A percentile compares a stretch with the other conserved stretches of the same genome.
Evolutionary conservation across 768 basidiomycete species (phyloP).

Genomic region (Cystoderma amianthinum): DNA sequence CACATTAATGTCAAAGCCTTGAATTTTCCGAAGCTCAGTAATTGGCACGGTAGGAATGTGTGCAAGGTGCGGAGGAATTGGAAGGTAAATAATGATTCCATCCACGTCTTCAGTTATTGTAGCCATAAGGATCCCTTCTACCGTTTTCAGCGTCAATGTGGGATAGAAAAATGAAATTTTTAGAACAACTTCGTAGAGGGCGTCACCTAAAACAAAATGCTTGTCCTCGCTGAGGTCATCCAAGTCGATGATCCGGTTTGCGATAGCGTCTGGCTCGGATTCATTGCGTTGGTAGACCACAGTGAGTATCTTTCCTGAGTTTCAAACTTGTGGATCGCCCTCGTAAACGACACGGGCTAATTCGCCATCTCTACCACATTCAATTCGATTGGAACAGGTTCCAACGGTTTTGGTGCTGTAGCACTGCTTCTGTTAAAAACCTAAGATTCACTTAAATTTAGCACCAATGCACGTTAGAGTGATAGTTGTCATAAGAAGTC

Average conservation of each 20-base stretch:
- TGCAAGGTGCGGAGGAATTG: constrained; percentile 1
- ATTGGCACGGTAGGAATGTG: constrained; percentile 4
- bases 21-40: constrained; percentile 1
- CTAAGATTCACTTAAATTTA: too few species aligned
- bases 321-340: not conserved
- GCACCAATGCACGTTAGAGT: too few species aligned
- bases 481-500: too few species aligned
- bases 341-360: not conserved
- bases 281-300: not conserved
- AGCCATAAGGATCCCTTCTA: constrained; percentile 1
- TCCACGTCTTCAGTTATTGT: constrained; percentile 3
- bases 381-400: not conserved
- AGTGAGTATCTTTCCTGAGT: not conserved
- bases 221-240: too few species aligned
- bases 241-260: not conserved
- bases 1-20: not conserved
- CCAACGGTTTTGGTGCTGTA: not conserved
- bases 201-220: not conserved
- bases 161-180: constrained; percentile 2
- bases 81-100: constrained; percentile 3
- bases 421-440: not conserved
- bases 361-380: not conserved
- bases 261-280: not conserved
- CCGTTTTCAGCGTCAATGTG: constrained; percentile 1
- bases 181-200: not conserved